Evolutionary conservation across 352 stramenopile species (phyloP), one percentile per base, ranked within the genome.

Genomic region (Phytophthora parvispora): DNA sequence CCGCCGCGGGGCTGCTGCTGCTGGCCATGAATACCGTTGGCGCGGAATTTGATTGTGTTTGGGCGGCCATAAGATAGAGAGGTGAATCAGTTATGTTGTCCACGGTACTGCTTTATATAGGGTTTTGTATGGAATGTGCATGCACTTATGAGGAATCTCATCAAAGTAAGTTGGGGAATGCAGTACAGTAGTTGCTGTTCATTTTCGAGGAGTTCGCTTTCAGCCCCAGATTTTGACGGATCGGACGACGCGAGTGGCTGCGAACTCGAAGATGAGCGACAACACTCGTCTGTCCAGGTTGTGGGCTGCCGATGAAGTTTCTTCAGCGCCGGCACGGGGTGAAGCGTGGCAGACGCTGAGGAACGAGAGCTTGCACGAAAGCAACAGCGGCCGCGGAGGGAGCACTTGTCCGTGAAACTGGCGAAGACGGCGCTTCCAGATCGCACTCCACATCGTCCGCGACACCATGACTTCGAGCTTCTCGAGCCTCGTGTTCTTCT

Each of bases 341-440:
- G 16, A 9, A 9, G 43, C 22, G n/a, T n/a, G 22, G 10, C 43
- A 51, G 22, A 51, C 40, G 18, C 24, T 51, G 43, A 51, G 43
- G 24, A 51, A 51, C 2, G 49, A 49, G 6, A 60, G 29, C 27
- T 72, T 72, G 40, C 20, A 36, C 1, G 25, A 6, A 13, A 42
- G 15, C 13, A 36, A 22, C 5, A 71, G 38, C 9, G 34, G 55
- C 15, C 38, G 55, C 29, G 63, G 48, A 25, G 54, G 34, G 6
- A 71, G 47, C 18, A 60, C 45, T 60, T 65, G 63, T 6, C 55
- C 55, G 34, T 65, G 27, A n/a, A 65, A 59, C 20, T 43, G 34
- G 38, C 49, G 63, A 5, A 65, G 24, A 48, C 54, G 55, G 22
- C 36, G 34, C 20, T 65, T 71, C 63, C 45, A 71, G 15, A 71